Evolutionary conservation across 23 red algal species (phyloP).

Genomic region (Gracilaria gracilis): DNA sequence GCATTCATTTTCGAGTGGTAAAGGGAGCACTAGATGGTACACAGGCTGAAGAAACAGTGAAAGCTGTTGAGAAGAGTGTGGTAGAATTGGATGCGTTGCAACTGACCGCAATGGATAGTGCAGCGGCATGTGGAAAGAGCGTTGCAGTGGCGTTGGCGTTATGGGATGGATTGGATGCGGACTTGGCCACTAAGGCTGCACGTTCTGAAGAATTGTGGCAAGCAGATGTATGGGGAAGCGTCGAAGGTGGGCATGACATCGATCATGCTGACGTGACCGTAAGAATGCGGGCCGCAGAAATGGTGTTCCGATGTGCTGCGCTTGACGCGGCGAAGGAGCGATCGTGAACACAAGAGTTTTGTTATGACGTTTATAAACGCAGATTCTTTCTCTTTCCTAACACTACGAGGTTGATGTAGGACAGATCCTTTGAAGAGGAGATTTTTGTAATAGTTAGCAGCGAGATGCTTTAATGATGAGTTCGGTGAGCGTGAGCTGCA

Average conservation of each 20-base stretch:
- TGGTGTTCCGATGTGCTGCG: constrained; percentile 71
- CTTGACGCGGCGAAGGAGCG: constrained; percentile 2
- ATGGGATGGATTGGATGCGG: constrained; percentile 55
- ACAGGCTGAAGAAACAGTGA: constrained; percentile 34
- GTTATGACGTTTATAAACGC: neutral
- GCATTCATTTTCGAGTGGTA: constrained; percentile 35
- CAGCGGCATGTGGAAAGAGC: constrained; percentile 54
- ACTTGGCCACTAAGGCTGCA: constrained; percentile 43
- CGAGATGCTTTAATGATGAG: neutral
- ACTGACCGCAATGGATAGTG: constrained; percentile 76
- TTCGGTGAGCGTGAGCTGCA: neutral
- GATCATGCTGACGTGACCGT: constrained; percentile 79
- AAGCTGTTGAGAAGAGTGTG: constrained; percentile 26
- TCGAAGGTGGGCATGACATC: constrained; percentile 88
- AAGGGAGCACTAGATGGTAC: constrained; percentile 33
- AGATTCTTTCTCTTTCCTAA: too few species aligned
- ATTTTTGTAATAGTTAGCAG: neutral
- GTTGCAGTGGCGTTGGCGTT: constrained; percentile 66
- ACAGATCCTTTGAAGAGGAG: neutral
- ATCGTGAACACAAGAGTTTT: neutral
- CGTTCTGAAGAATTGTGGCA: constrained; percentile 87
- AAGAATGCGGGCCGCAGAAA: constrained; percentile 56
- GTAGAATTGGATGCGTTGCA: constrained; percentile 45
- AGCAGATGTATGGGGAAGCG: constrained; percentile 71
- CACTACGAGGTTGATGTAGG: neutral